Conservation (phyloP, 2,329 filamentous ascomycete species). For the Hypoxylon sp. region DNA sequence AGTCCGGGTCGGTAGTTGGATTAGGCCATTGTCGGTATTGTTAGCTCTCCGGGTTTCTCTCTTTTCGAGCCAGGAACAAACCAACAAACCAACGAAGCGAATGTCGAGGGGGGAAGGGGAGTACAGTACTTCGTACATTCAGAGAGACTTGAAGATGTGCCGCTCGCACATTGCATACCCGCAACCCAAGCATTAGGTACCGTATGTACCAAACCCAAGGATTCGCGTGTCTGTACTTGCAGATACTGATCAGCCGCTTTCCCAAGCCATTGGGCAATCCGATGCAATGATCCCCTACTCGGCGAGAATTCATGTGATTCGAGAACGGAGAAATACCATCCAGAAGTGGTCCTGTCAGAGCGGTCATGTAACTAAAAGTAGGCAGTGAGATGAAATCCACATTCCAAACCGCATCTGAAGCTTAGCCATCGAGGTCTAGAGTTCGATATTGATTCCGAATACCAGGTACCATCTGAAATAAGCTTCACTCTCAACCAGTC, state of each 20-base stretch:
- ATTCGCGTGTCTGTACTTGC: constrained; percentile 31
- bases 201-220: constrained; percentile 26
- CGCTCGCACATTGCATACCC: constrained; percentile 35
- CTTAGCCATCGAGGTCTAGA: constrained; percentile 11
- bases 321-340: constrained; percentile 19
- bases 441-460: constrained; percentile 1
- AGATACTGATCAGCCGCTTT: constrained; percentile 32
- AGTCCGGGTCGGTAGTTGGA: constrained; percentile 7
- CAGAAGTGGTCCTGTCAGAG: constrained; percentile 12
- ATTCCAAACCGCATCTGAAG: constrained; percentile 20
- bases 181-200: constrained; percentile 31
- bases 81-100: constrained; percentile 10
- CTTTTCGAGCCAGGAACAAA: constrained; percentile 23
- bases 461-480: constrained; percentile 5
- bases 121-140: constrained; percentile 5
- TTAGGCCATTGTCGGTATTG: constrained; percentile 8
- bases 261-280: constrained; percentile 26
- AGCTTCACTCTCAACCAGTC: constrained; percentile 10
- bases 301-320: constrained; percentile 4
- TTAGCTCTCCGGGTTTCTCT: constrained; percentile 8
- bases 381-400: not conserved
- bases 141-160: constrained; percentile 24
- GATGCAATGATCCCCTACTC: constrained; percentile 18
- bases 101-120: constrained; percentile 2
- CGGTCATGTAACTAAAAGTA: constrained; percentile 1